Base-by-base conservation (phyloP, 306 rosid species). In the Dalbergia cochinchinensis region DNA sequence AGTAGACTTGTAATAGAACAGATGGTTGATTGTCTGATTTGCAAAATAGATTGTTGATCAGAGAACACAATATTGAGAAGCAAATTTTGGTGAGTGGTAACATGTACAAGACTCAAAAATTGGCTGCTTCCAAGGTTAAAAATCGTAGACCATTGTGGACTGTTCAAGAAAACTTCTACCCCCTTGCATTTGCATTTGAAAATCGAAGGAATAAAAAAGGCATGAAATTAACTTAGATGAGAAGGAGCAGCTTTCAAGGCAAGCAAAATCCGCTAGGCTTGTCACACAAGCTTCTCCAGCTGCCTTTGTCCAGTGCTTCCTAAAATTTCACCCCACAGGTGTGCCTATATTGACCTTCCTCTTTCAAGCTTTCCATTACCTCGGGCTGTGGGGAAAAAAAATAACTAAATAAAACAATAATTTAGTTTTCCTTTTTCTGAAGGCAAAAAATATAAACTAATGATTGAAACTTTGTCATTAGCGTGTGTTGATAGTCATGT, bases 41-140 rank as follows among this genome's bases (percentile, higher is more conserved):
- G 50, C 16, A 42, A 26, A 76, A 58, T 54, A 37, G 73, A 66
- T 15, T 62, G 16, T 20, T 54, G 16, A 22, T 39, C 18, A 31
- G 1, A 22, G 69, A 61, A 74, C 18, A 16, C 59, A 59, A 73
- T 8, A 7, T 42, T 37, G 12, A 11, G 54, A 48, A 47, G 37
- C 72, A 63, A 76, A 11, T 37, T 13, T 20, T 26, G 18, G 22
- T 4, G 8, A 14, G 19, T 18, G 68, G 57, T 59, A 63, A 60
- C 11, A 44, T 26, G 7, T 26, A 26, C 13, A 26, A 11, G 64
- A 60, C n/a, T 6, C 34, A 12, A 51, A 61, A 7, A 18, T 54
- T 22, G 57, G 53, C 48, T 33, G 68, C 71, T 70, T 78, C 10
- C 26, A 69, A 12, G 33, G 71, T 26, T 69, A 33, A 45, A 58